phyloP scores from a whole-genome alignment of 805 yeast genomes.

The Hanseniaspora hatyaiensis region DNA sequence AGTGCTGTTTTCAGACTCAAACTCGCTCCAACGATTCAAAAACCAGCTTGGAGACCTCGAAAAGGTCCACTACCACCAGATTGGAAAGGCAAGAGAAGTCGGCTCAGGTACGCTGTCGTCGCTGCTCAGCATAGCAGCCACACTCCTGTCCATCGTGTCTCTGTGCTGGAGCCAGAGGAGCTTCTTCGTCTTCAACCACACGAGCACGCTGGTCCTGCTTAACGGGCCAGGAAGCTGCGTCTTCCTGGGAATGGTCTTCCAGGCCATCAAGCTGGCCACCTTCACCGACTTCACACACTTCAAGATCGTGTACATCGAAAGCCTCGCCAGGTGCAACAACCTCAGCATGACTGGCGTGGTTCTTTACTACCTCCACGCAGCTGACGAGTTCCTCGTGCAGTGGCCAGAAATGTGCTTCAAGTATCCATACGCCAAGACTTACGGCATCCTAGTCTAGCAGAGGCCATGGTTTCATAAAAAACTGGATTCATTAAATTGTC shows the following conservation, averaged over 20 bases:
- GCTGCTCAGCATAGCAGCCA: conserved; percentile 27
- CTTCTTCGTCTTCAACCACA: background rate
- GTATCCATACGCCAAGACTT: conserved; percentile 55
- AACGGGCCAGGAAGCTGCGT: conserved; percentile 33
- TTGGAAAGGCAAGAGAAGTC: conserved; percentile 31
- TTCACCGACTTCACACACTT: conserved; percentile 33
- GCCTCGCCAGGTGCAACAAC: conserved; percentile 66
- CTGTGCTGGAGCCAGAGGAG: background rate
- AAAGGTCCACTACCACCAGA: conserved; percentile 21
- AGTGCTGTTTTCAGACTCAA: conserved; percentile 28
- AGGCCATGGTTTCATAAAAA: too few relatives aligned
- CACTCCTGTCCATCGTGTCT: conserved; percentile 21
- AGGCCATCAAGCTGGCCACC: conserved; percentile 40
- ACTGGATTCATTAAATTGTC: conserved; percentile 8
- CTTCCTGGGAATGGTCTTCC: conserved; percentile 43
- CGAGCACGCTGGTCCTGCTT: conserved; percentile 25
- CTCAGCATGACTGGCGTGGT: conserved; percentile 70
- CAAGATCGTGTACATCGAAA: conserved; percentile 64
- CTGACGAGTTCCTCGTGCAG: conserved; percentile 76
- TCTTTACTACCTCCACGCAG: conserved; percentile 45
- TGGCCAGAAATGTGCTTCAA: conserved; percentile 54
- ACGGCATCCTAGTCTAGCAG: conserved; percentile 70
- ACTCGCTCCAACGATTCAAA: conserved; percentile 33
- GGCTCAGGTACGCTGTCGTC: conserved; percentile 31
- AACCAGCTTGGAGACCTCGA: conserved; percentile 14